Evolutionary conservation across 306 rosid species (phyloP).

Genomic region (Pterocarpus santalinus): DNA sequence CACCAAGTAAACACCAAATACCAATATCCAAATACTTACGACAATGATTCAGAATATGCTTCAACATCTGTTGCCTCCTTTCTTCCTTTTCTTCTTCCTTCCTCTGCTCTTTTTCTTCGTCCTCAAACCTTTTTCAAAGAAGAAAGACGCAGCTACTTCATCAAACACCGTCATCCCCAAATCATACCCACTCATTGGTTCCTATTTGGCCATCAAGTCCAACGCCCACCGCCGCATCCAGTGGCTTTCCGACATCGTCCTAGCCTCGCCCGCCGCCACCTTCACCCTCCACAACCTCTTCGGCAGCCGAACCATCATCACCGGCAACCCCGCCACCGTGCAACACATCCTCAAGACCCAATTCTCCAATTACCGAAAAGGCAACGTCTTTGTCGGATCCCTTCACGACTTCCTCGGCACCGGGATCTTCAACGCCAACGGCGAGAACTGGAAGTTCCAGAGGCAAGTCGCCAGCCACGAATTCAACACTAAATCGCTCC

Average conservation of each 20-base stretch:
- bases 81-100: conserved; percentile 3
- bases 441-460: conserved; percentile 72
- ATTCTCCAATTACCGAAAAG: conserved; percentile 65
- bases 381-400: background rate
- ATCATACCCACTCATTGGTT: conserved; percentile 50
- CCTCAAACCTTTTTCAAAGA: conserved; percentile 3
- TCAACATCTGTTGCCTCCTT: conserved; percentile 7
- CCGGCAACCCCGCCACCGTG: conserved; percentile 71
- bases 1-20: too few species aligned
- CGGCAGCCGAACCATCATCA: conserved; percentile 32
- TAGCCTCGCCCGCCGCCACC: conserved; percentile 65
- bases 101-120: conserved; percentile 37
- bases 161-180: conserved; percentile 49
- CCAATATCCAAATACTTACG: background rate
- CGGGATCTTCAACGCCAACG: conserved; percentile 74
- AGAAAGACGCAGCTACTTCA: background rate
- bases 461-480: conserved; percentile 71
- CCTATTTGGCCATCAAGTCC: conserved; percentile 27
- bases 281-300: conserved; percentile 46
- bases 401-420: conserved; percentile 67
- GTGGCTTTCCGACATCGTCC: conserved; percentile 67
- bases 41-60: conserved; percentile 18
- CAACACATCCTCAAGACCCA: conserved; percentile 75
- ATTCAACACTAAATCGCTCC: conserved; percentile 65
- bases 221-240: conserved; percentile 46